Percentiles rank a stretch among this genome's conserved stretches.
Evolutionary conservation across 1,139 yeast species (phyloP).

Genomic region (Lodderomyces orthopsilosis): DNA sequence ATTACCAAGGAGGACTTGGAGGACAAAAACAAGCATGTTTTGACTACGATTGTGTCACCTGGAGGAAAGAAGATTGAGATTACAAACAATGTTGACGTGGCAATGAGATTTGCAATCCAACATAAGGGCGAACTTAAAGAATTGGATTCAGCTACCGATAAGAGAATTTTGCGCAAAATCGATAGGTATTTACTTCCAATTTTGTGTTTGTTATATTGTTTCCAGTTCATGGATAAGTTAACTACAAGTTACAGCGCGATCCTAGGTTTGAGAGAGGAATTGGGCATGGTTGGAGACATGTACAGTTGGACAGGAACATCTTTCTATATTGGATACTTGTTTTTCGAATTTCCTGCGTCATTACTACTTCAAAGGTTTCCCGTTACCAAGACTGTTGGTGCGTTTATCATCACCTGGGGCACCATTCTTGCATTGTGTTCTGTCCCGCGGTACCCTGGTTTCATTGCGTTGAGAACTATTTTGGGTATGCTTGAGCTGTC

Average conservation of each 20-base stretch:
- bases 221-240: constrained; percentile 66
- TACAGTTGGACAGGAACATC: constrained; percentile 59
- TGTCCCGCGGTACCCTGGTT: constrained; percentile 29
- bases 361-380: constrained; percentile 37
- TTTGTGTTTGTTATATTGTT: constrained; percentile 52
- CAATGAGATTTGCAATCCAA: constrained; percentile 27
- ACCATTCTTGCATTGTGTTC: constrained; percentile 26
- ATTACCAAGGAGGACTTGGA: constrained; percentile 8
- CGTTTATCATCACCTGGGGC: constrained; percentile 31
- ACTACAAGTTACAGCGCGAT: constrained; percentile 60
- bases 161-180: constrained; percentile 38
- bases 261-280: constrained; percentile 51
- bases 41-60: constrained; percentile 27
- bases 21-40: constrained; percentile 15
- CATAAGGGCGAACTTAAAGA: constrained; percentile 17
- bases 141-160: constrained; percentile 18
- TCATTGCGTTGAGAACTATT: constrained; percentile 28
- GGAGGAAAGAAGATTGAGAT: constrained; percentile 27
- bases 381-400: constrained; percentile 25
- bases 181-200: constrained; percentile 55
- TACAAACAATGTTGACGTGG: constrained; percentile 35
- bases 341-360: constrained; percentile 47
- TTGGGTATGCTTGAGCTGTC: constrained; percentile 58
- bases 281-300: constrained; percentile 48
- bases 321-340: constrained; percentile 53